Conservation (phyloP, 805 yeast species). For the Ogataea saltuana region DNA sequence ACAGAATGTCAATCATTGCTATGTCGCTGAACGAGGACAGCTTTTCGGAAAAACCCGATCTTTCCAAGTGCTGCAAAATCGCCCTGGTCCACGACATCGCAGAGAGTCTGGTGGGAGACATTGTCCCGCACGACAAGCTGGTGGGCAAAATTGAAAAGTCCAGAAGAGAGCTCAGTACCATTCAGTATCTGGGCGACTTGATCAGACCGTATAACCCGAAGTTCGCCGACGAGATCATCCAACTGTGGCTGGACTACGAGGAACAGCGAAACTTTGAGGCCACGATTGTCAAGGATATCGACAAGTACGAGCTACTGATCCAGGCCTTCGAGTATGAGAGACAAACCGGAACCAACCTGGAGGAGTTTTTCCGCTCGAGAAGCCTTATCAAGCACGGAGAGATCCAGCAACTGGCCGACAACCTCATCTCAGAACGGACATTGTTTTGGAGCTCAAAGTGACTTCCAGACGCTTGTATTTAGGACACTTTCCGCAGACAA, state of each 20-base stretch:
- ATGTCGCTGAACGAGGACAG: constrained; percentile 55
- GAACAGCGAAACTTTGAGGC: constrained; percentile 81
- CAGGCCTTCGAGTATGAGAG: constrained; percentile 86
- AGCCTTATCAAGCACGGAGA: constrained; percentile 67
- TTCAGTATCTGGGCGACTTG: constrained; percentile 60
- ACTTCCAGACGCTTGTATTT: too few species aligned
- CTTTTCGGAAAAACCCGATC: constrained; percentile 40
- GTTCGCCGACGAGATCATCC: constrained; percentile 65
- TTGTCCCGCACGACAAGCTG: constrained; percentile 71
- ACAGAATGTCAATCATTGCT: constrained; percentile 83
- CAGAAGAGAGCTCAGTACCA: constrained; percentile 73
- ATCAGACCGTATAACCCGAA: constrained; percentile 62
- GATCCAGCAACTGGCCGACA: constrained; percentile 68
- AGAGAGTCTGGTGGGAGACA: constrained; percentile 91
- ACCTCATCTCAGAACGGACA: constrained; percentile 48
- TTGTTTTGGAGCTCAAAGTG: too few species aligned
- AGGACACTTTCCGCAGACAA: not conserved
- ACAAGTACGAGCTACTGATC: constrained; percentile 82
- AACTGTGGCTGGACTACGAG: constrained; percentile 88
- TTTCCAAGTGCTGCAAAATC: constrained; percentile 74
- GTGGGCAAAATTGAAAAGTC: constrained; percentile 81
- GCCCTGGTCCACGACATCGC: constrained; percentile 94
- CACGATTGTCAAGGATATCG: constrained; percentile 88
- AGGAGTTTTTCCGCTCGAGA: constrained; percentile 68
- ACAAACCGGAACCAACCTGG: constrained; percentile 57